These are phyloP conservation scores for Selaginella tamariscina DNA, from an alignment of 75 land plant genomes.

Conservation along the genomic window DNA sequence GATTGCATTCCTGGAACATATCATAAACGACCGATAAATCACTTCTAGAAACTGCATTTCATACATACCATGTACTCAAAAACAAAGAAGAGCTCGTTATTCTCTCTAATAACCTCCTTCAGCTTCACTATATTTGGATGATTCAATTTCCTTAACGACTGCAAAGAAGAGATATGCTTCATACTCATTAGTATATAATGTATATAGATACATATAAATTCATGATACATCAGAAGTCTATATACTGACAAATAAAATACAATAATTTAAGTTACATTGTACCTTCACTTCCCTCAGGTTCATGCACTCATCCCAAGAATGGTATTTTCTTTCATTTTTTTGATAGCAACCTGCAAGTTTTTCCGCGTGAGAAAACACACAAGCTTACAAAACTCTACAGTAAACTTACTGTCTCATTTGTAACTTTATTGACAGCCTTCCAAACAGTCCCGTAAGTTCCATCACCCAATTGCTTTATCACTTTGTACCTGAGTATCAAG, in stretches of 20 bases:
- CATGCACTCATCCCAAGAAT: conserved; percentile 95
- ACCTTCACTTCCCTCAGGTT: conserved; percentile 98
- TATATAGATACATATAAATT: background rate
- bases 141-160: conserved; percentile 11
- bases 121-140: conserved; percentile 13
- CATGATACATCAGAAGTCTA: conserved; percentile 8
- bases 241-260: too few species aligned
- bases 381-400: background rate
- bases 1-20: conserved; percentile 58
- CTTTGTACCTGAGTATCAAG: conserved; percentile 48
- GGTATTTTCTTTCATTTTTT: conserved; percentile 91
- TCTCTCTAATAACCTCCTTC: conserved; percentile 81
- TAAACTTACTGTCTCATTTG: conserved; percentile 71
- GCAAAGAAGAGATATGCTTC: conserved; percentile 4
- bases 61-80: conserved; percentile 93
- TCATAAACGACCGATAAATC: background rate
- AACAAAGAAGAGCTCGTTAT: conserved; percentile 71
- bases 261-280: background rate
- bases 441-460: conserved; percentile 98
- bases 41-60: background rate
- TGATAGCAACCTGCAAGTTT: conserved; percentile 67
- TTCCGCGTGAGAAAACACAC: background rate
- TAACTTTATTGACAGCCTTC: conserved; percentile 69
- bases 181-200: too few species aligned
- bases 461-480: conserved; percentile 88